Conservation (phyloP, 148 eudicot species). For the Simmondsia chinensis region DNA sequence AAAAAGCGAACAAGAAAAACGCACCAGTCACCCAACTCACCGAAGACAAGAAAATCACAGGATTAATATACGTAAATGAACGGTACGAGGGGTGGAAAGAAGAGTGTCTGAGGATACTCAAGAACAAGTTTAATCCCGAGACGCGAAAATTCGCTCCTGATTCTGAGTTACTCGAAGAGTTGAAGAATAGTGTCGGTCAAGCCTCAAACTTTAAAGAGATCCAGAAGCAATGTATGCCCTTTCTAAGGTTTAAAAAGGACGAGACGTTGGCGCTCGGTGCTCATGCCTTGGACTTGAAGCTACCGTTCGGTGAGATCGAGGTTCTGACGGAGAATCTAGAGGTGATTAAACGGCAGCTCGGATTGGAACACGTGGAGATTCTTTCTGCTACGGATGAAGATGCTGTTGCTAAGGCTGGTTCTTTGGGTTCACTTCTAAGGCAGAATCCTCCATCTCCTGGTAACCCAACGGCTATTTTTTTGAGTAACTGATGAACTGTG, state of each 20-base stretch:
- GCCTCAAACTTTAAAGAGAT: slow-evolving; percentile 52
- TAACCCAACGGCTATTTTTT: slow-evolving; percentile 67
- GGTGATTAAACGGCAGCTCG: slow-evolving; percentile 67
- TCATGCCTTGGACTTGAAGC: slow-evolving; percentile 68
- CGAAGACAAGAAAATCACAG: slow-evolving; percentile 37
- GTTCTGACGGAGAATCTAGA: slow-evolving; percentile 61
- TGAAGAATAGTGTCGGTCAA: slow-evolving; percentile 53
- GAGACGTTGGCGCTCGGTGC: slow-evolving; percentile 64
- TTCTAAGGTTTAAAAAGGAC: slow-evolving; percentile 75
- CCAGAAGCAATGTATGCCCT: slow-evolving; percentile 86
- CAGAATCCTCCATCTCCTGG: slow-evolving; percentile 92
- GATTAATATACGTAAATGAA: slow-evolving; percentile 70
- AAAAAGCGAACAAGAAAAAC: slow-evolving; percentile 41
- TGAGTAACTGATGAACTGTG: slow-evolving; percentile 18
- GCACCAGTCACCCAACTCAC: slow-evolving; percentile 20
- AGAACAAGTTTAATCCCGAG: slow-evolving; percentile 33
- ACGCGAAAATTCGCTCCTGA: slow-evolving; percentile 60
- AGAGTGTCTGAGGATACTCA: slow-evolving; percentile 66
- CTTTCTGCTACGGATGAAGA: slow-evolving; percentile 37
- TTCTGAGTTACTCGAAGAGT: slow-evolving; percentile 45
- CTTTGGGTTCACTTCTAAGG: slow-evolving; percentile 30
- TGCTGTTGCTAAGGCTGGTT: slow-evolving; percentile 50
- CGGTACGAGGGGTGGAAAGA: slow-evolving; percentile 82
- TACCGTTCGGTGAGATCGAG: slow-evolving; percentile 76
- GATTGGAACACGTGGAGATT: slow-evolving; percentile 48